Evolutionary conservation across 345 rosid species (phyloP).

Genomic region (Populus pruinosa): DNA sequence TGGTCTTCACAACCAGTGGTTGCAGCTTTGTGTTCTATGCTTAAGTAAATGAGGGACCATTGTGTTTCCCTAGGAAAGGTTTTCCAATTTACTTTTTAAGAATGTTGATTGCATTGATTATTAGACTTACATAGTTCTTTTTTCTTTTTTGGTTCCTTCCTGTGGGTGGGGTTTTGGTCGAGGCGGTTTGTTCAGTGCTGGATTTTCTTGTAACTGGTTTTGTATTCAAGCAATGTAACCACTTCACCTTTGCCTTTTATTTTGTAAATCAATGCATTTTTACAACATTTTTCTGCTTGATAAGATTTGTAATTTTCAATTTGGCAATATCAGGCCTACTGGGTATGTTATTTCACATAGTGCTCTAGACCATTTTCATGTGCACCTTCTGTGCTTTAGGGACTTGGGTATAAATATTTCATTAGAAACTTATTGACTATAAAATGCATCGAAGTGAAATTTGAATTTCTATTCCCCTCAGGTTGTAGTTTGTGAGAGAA

Average conservation of each 20-base stretch:
- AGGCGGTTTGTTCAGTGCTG: neutral
- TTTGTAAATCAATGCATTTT: neutral
- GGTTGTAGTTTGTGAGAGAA: conserved; percentile 98
- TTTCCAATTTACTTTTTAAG: neutral
- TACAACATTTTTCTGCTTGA: neutral
- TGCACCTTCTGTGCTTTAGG: neutral
- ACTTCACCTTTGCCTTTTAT: neutral
- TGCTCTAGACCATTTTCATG: neutral
- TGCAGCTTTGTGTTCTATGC: neutral
- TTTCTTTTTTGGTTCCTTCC: neutral
- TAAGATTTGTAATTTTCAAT: neutral
- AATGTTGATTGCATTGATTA: neutral
- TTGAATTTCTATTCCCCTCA: conserved; percentile 27
- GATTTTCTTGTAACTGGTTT: neutral
- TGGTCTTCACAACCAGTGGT: neutral
- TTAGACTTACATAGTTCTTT: neutral
- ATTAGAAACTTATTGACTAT: neutral
- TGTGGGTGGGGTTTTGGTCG: neutral
- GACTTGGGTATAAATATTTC: neutral
- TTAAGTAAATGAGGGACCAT: neutral
- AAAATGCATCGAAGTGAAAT: conserved; percentile 1
- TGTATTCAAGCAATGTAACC: neutral
- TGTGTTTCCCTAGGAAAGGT: neutral
- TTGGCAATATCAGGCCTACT: neutral
- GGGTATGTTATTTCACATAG: neutral